Base-by-base conservation (phyloP, 208 protist genomes). In the Crithidia bombi region DNA sequence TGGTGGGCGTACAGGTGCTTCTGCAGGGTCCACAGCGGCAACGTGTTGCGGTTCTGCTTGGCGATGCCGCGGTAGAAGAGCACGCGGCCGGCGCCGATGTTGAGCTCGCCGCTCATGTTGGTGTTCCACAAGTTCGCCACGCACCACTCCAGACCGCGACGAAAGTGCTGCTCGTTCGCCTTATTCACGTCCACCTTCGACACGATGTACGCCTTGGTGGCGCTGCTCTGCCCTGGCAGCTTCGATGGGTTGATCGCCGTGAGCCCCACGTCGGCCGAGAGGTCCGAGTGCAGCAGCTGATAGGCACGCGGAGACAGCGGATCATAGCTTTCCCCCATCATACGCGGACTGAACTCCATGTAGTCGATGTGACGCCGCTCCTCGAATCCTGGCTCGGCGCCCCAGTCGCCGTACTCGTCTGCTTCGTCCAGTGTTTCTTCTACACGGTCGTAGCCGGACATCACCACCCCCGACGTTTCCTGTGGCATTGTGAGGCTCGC, bases 331-430 rank as follows among this genome's bases (percentile, higher is more conserved):
- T 90, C 80, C 14, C 83, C 79, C 76, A 96, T 83, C 12, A 76
- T 65, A 30, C 58, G 69, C 7, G 91, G 82, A 35, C 55, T 85
- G 44, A 92, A 71, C 69, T 94, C 89, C 76, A 97, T 86, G 73
- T 87, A 95, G 69, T 95, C 90, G 21, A 93, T 75, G 44, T 82
- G 66, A 0, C 86, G 78, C 3, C 81, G 59, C 65, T 90, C 59
- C 64, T 97, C 90, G 70, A 95, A 95, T 54, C 86, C 86, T 1
- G 89, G 90, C 74, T 95, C 90, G 10, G 79, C 85, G 15, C 92
- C 92, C 92, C 92, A 97, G 70, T 97, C 92, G n/a, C 92, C 92
- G 63, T 97, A 97, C 71, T 94, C 92, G 58, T 97, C 92, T 11
- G 92, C 89, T 67, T 95, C 90, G 35, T 97, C 90, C 15, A 97